Evolutionary conservation across 2,329 filamentous ascomycete species (phyloP).

Genomic region (Hirsutella thompsonii): DNA sequence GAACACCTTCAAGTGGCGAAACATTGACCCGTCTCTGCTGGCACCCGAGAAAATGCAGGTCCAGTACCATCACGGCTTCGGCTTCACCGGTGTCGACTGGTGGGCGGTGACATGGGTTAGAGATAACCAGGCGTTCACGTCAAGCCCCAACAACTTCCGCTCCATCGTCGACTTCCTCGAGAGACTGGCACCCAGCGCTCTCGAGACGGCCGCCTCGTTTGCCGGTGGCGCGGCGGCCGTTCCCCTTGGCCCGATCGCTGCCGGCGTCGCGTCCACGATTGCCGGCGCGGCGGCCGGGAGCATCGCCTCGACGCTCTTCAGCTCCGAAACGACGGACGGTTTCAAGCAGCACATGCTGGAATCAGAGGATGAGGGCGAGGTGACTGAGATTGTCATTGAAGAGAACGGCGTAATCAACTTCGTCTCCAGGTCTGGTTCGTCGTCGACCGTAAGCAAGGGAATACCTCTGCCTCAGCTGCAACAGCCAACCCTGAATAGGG

Average conservation of each 20-base stretch:
- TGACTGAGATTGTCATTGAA: slow-evolving; percentile 7
- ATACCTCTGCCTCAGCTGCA: too few relatives aligned
- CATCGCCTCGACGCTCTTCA: slow-evolving; percentile 1
- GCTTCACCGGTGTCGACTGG: not conserved
- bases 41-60: not conserved
- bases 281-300: not conserved
- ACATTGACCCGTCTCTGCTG: not conserved
- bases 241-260: not conserved
- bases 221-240: not conserved
- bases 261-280: not conserved
- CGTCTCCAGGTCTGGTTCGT: slow-evolving; percentile 6
- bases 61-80: not conserved
- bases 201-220: not conserved
- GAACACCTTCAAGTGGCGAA: not conserved
- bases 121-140: not conserved
- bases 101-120: not conserved
- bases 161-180: not conserved
- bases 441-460: slow-evolving; percentile 2
- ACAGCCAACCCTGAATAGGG: too few relatives aligned
- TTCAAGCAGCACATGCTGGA: slow-evolving; percentile 8
- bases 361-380: slow-evolving; percentile 3
- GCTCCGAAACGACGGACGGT: slow-evolving; percentile 3
- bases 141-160: not conserved
- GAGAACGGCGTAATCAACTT: slow-evolving; percentile 3
- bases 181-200: not conserved